Evolutionary conservation across 768 basidiomycete genomes (phyloP), one percentile per base, ranked within the genome.

Genomic region (Neoboletus magnificus): DNA sequence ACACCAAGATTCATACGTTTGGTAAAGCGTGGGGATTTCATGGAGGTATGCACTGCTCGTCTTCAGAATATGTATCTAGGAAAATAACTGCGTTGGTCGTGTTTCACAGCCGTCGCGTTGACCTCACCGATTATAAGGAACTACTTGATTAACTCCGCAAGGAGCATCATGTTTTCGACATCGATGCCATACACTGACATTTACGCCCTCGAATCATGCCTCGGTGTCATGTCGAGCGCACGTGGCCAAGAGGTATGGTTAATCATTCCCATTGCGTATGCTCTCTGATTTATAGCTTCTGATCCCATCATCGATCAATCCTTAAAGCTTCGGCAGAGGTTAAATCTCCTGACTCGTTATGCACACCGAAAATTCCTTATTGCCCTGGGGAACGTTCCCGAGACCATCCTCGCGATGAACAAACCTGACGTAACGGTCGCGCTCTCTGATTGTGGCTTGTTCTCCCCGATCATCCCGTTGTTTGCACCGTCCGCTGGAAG

Each of bases 1-100:
- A 74, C 2, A 75, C 80, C 5, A 70, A 76, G 25, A 57, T 84
- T 16, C 79, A 82, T 63, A 82, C 82, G 0, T 83, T 84, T 57
- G 77, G 82, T 9, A 84, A 85, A 58, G 66, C 41, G 2, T 67
- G 63, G 63, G 63, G 66, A 47, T 60, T 53, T 29, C 59, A 55
- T 5, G 63, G 66, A 37, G 66, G 66, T 58, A 56, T 16, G 56
- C 32, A 20, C 12, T 16, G 9, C 4, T 33, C 3, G 10, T 29
- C 33, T 23, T 10, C 12, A 5, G 27, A 16, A n/a, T 7, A 18
- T 23, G 9, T 8, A 23, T n/a, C 10, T 20, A 32, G 18, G n/a
- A 12, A 22, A 7, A 3, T 27, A 27, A 18, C 9, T 1, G 15
- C 2, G 6, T 27, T 15, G 46, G 11, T 29, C 15, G 29, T 36